Evolutionary conservation across 257 asterid genomes (phyloP).

Genomic region (Parsonsia alboflavescens): DNA sequence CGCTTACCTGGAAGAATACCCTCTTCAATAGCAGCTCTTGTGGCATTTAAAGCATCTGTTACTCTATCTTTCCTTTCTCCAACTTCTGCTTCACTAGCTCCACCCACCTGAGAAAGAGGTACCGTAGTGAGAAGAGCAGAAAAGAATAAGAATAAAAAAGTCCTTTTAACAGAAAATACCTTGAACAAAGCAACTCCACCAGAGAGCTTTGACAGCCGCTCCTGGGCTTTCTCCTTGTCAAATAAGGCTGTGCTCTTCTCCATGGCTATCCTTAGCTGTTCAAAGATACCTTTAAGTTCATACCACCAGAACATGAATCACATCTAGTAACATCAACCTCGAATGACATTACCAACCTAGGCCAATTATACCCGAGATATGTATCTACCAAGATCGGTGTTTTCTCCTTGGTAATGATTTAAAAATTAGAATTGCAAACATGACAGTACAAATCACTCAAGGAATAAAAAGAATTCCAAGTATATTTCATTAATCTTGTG

Average conservation of each 20-base stretch:
- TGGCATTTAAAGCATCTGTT: slow-evolving; percentile 92
- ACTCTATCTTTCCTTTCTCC: slow-evolving; percentile 95
- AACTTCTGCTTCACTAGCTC: slow-evolving; percentile 80
- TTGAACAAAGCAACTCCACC: slow-evolving; percentile 96
- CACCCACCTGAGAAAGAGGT: slow-evolving; percentile 68
- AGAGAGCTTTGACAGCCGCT: slow-evolving; percentile 79
- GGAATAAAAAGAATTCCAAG: background rate
- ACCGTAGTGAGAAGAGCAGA: background rate
- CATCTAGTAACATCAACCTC: background rate
- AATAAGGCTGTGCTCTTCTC: slow-evolving; percentile 62
- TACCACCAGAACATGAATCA: background rate
- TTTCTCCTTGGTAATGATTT: background rate
- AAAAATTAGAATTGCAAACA: background rate
- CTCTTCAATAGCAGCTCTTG: slow-evolving; percentile 92
- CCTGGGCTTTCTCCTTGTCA: slow-evolving; percentile 93
- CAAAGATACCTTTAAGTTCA: background rate
- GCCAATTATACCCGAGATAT: background rate
- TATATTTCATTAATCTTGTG: background rate
- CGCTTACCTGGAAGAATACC: slow-evolving; percentile 79
- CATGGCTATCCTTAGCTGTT: slow-evolving; percentile 68
- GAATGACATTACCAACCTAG: background rate
- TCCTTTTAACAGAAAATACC: slow-evolving; percentile 34
- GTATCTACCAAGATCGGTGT: background rate
- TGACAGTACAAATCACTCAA: background rate
- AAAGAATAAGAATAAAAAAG: background rate